These are phyloP conservation scores for Angomonas desouzai DNA, from an alignment of 208 protist species.

Conservation along the genomic window DNA sequence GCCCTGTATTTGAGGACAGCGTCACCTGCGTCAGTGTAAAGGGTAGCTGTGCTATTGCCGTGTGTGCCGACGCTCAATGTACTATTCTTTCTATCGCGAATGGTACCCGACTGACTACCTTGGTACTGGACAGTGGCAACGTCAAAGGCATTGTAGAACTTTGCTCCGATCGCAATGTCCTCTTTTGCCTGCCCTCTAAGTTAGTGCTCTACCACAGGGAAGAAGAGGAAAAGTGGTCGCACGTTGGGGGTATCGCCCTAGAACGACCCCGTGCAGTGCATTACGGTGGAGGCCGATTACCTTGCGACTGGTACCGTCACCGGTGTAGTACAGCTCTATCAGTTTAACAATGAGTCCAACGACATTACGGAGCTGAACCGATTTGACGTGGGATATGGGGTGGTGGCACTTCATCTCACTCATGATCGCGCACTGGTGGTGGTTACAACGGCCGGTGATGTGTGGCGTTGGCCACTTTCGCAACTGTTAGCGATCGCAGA, in stretches of 20 bases:
- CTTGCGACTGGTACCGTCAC: constrained; percentile 59
- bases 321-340: constrained; percentile 68
- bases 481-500: constrained; percentile 37
- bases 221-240: constrained; percentile 18
- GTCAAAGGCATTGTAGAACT: constrained; percentile 32
- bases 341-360: constrained; percentile 22
- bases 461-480: constrained; percentile 74
- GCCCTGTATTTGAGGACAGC: constrained; percentile 42
- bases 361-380: constrained; percentile 52
- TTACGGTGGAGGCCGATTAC: constrained; percentile 46
- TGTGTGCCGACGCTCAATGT: constrained; percentile 61
- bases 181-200: constrained; percentile 28
- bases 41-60: too few species aligned
- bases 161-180: constrained; percentile 12
- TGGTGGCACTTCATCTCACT: constrained; percentile 68
- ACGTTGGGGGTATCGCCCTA: constrained; percentile 19
- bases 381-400: constrained; percentile 80
- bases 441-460: constrained; percentile 69
- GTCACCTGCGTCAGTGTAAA: constrained; percentile 41
- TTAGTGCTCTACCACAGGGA: constrained; percentile 29
- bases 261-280: constrained; percentile 40
- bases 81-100: constrained; percentile 38
- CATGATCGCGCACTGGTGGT: constrained; percentile 51
- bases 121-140: constrained; percentile 27
- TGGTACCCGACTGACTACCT: constrained; percentile 32